Conservation (phyloP, 2,329 filamentous ascomycete species). For the Pseudocercospora fijiensis region DNA sequence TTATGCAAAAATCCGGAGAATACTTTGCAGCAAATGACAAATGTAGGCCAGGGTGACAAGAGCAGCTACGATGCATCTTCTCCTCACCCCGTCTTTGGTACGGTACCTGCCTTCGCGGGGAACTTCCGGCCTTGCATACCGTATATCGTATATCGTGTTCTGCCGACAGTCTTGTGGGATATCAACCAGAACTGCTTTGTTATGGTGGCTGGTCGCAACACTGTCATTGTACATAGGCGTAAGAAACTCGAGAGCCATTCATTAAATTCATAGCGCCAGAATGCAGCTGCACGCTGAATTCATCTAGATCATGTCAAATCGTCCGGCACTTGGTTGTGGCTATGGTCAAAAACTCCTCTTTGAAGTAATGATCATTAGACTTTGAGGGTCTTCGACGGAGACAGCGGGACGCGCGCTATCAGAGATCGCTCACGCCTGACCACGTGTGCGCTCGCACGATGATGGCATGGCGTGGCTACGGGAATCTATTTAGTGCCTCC, state of each 20-base stretch:
- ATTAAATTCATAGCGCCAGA: no score
- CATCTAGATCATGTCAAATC: neutral
- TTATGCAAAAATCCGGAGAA: neutral
- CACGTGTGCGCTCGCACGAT: constrained; percentile 11
- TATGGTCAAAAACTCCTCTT: neutral
- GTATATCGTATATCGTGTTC: neutral
- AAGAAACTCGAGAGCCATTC: no score
- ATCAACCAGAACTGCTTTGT: neutral
- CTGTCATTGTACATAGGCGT: no score
- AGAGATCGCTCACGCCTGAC: neutral
- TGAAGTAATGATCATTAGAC: neutral
- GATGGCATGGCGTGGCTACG: neutral
- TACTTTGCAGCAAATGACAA: no score
- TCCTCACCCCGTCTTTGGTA: neutral
- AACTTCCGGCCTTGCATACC: neutral
- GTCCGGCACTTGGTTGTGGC: neutral
- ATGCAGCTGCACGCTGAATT: no score
- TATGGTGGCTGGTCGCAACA: neutral
- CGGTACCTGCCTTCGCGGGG: neutral
- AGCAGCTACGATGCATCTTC: neutral
- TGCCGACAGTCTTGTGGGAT: neutral
- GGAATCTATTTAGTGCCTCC: neutral
- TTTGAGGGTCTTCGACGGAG: neutral
- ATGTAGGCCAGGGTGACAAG: neutral
- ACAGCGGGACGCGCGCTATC: neutral